Conservation (phyloP, 495 filamentous ascomycete genomes). For the Penicillium samsonianum region DNA sequence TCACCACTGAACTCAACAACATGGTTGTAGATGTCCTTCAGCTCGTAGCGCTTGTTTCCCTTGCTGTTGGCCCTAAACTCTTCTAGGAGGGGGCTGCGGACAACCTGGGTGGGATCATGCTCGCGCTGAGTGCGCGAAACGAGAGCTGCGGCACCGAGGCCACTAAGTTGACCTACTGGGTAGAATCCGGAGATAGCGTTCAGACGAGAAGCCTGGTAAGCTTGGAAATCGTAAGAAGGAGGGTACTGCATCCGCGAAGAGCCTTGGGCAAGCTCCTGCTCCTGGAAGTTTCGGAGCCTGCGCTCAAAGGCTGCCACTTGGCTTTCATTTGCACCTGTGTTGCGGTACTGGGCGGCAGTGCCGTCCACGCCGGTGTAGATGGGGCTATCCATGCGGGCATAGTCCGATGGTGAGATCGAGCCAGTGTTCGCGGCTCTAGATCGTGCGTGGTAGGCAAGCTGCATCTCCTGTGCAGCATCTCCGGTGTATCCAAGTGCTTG, state of each 20-base stretch:
- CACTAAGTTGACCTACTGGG: conserved; percentile 27
- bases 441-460: conserved; percentile 33
- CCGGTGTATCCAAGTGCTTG: conserved; percentile 27
- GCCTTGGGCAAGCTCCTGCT: conserved; percentile 46
- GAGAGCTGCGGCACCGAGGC: conserved; percentile 32
- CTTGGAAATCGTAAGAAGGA: conserved; percentile 42
- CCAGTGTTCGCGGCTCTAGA: conserved; percentile 35
- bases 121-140: conserved; percentile 60
- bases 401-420: conserved; percentile 55
- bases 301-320: conserved; percentile 47
- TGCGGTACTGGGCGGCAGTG: conserved; percentile 44
- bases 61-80: conserved; percentile 79
- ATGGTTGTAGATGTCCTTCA: conserved; percentile 89
- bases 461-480: conserved; percentile 36
- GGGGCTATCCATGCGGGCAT: conserved; percentile 59
- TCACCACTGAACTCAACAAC: conserved; percentile 96
- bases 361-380: conserved; percentile 53
- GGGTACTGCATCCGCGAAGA: conserved; percentile 43
- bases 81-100: conserved; percentile 72
- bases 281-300: conserved; percentile 51
- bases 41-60: conserved; percentile 76
- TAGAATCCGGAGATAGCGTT: conserved; percentile 42
- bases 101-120: conserved; percentile 61
- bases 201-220: conserved; percentile 38
- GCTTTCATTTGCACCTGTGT: conserved; percentile 42